Conservation (phyloP, 208 protist species). For the Blastocrithidia nonstop region DNA sequence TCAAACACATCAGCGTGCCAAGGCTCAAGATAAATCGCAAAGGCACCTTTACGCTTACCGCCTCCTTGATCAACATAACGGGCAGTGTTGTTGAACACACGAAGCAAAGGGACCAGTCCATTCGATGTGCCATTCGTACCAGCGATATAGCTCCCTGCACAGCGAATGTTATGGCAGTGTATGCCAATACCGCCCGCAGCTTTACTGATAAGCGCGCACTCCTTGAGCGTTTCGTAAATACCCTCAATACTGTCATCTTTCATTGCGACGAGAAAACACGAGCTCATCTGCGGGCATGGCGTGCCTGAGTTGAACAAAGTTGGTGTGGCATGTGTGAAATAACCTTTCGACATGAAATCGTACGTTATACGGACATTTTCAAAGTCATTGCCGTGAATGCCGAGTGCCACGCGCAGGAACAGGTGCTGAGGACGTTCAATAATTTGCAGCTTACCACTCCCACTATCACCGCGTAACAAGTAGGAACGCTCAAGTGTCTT, state of each 20-base stretch:
- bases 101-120: slow-evolving; percentile 98
- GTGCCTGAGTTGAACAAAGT: slow-evolving; percentile 98
- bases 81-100: slow-evolving; percentile 99
- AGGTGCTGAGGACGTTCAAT: slow-evolving; percentile 98
- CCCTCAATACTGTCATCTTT: slow-evolving; percentile 98
- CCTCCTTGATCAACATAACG: slow-evolving; percentile 97
- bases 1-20: slow-evolving; percentile 99
- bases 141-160: slow-evolving; percentile 92
- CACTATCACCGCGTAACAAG: slow-evolving; percentile 88
- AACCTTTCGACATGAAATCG: slow-evolving; percentile 85
- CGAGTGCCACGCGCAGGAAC: slow-evolving; percentile 96
- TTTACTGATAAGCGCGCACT: slow-evolving; percentile 96
- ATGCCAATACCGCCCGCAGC: slow-evolving; percentile 97
- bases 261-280: slow-evolving; percentile 97
- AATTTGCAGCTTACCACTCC: slow-evolving; percentile 45
- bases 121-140: slow-evolving; percentile 96
- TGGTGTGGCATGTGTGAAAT: slow-evolving; percentile 97
- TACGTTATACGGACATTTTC: slow-evolving; percentile 93
- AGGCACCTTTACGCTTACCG: slow-evolving; percentile 97
- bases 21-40: slow-evolving; percentile 98
- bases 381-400: slow-evolving; percentile 93
- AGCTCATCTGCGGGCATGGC: slow-evolving; percentile 92
- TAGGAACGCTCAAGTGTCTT: slow-evolving; percentile 99
- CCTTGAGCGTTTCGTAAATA: slow-evolving; percentile 99
- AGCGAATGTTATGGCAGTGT: slow-evolving; percentile 93